Percentiles rank a stretch among this genome's conserved stretches.
phyloP scores from a whole-genome alignment of 441 rosid species.

The Erodium chrysanthum region DNA sequence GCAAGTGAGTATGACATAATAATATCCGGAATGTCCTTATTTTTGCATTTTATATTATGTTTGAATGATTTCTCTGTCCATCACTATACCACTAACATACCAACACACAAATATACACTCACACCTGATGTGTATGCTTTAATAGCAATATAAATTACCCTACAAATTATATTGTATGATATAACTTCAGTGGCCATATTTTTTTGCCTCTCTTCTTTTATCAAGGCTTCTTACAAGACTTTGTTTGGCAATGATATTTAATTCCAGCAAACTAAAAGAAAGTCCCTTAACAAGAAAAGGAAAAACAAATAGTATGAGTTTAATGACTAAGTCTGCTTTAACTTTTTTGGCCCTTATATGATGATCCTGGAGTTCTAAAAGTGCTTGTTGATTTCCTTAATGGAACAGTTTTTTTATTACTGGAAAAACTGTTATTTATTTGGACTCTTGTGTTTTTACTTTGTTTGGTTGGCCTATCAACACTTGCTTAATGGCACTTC shows the following conservation, averaged over 20 bases:
- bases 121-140: not conserved
- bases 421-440: not conserved
- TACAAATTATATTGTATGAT: not conserved
- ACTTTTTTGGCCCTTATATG: not conserved
- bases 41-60: constrained; percentile 10
- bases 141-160: not conserved
- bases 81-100: not conserved
- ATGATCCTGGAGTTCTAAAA: not conserved
- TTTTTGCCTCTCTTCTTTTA: too few species aligned
- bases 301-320: not conserved
- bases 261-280: not conserved
- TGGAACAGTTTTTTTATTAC: too few species aligned
- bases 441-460: not conserved
- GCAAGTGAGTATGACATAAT: constrained; percentile 64
- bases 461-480: not conserved
- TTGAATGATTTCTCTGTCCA: constrained; percentile 2
- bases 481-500: not conserved
- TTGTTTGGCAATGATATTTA: not conserved
- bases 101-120: not conserved
- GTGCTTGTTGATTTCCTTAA: not conserved
- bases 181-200: not conserved
- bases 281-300: not conserved
- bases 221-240: not conserved
- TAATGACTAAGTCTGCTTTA: not conserved
- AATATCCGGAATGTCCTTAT: constrained; percentile 11